A percentile compares a stretch with the other conserved stretches of the same genome.
Evolutionary conservation across 768 basidiomycete genomes (phyloP).

Genomic region (Mycena maculata): DNA sequence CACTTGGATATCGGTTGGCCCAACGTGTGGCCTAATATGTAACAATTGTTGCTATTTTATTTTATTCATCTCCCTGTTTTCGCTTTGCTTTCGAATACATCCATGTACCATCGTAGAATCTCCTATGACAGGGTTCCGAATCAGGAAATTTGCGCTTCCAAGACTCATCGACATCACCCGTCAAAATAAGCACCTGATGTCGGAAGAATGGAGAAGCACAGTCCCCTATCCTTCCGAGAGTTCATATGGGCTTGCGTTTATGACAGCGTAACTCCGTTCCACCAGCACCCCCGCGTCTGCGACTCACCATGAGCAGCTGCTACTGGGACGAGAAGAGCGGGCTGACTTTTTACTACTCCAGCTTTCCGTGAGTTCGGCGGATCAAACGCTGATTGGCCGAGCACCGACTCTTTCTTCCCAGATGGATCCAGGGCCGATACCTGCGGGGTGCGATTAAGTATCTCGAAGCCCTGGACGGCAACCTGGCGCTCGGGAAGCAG

Average conservation of each 20-base stretch:
- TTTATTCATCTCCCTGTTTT: constrained; percentile 26
- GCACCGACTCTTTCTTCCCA: not conserved
- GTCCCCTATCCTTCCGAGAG: too few species aligned
- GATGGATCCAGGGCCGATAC: constrained; percentile 18
- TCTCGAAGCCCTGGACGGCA: not conserved
- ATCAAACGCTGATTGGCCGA: not conserved
- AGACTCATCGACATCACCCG: too few species aligned
- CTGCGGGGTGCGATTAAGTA: constrained; percentile 24
- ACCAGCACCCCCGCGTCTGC: not conserved
- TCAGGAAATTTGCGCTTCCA: too few species aligned
- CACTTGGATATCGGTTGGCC: not conserved
- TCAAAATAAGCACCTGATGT: too few species aligned
- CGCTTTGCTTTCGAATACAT: constrained; percentile 30
- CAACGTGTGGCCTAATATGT: not conserved
- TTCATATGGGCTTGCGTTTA: too few species aligned
- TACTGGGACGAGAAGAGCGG: constrained; percentile 25
- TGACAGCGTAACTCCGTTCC: too few species aligned
- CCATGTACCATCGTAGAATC: constrained; percentile 1
- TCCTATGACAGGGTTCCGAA: too few species aligned
- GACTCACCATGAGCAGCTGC: constrained; percentile 14
- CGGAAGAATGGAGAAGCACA: too few species aligned
- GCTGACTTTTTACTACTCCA: constrained; percentile 14
- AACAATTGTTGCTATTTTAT: constrained; percentile 11
- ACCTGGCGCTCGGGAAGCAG: not conserved
- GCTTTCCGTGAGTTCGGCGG: constrained; percentile 10